Percentiles rank a stretch among this genome's conserved stretches.
Conservation (phyloP, 345 rosid species). For the Durio zibethinus region DNA sequence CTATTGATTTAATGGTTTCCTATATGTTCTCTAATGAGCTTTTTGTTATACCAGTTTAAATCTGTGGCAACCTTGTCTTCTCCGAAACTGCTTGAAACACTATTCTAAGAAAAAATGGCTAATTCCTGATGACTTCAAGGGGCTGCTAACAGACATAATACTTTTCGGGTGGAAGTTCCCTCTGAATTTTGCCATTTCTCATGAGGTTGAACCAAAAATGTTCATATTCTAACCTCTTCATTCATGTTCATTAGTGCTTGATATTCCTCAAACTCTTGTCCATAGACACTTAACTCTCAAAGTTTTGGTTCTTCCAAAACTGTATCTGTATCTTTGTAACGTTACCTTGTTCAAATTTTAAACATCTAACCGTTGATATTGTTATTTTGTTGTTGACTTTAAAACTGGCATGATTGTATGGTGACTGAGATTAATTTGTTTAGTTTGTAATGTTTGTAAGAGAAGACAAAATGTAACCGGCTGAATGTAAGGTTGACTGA, state of each 20-base stretch:
- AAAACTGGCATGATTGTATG: not conserved
- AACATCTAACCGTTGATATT: not conserved
- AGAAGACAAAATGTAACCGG: slow-evolving; percentile 11
- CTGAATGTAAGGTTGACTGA: slow-evolving; percentile 5
- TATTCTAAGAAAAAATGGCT: slow-evolving; percentile 38
- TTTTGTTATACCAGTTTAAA: slow-evolving; percentile 52
- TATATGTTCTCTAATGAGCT: slow-evolving; percentile 7
- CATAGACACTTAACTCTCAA: slow-evolving; percentile 14
- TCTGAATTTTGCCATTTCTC: slow-evolving; percentile 9
- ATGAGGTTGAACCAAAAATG: slow-evolving; percentile 18
- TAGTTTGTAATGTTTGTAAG: slow-evolving; percentile 2
- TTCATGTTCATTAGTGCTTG: slow-evolving; percentile 4
- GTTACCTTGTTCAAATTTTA: not conserved
- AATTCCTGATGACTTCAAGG: slow-evolving; percentile 23
- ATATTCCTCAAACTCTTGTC: slow-evolving; percentile 20
- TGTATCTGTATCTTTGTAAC: slow-evolving; percentile 6
- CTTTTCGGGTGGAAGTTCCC: slow-evolving; percentile 12
- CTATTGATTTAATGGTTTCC: not conserved
- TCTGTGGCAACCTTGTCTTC: slow-evolving; percentile 69
- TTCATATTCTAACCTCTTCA: slow-evolving; percentile 14
- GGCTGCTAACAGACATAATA: slow-evolving; percentile 30
- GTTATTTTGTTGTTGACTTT: not conserved
- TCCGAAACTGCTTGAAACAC: slow-evolving; percentile 50
- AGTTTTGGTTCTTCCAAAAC: slow-evolving; percentile 29
- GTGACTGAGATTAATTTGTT: not conserved